phyloP scores from a whole-genome alignment of 352 stramenopile genomes.

The Globisporangium uncinulatum region DNA sequence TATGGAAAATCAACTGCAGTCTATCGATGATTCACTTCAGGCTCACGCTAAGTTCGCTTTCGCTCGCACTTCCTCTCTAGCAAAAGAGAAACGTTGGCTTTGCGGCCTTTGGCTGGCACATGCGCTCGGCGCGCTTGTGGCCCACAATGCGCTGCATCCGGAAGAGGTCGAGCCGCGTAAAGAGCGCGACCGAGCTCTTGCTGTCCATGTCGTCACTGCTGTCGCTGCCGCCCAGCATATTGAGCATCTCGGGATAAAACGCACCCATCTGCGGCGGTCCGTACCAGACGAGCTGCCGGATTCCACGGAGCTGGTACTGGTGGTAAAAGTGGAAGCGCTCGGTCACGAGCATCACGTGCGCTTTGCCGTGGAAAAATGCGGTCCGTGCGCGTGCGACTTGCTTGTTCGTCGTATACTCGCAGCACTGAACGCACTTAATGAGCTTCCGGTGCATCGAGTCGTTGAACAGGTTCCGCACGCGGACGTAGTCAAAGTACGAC shows the following conservation, averaged over 20 bases:
- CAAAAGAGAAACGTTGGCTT: too few relatives aligned
- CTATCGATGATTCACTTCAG: too few relatives aligned
- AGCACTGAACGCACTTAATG: constrained; percentile 61
- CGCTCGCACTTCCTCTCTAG: too few relatives aligned
- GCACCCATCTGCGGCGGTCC: constrained; percentile 50
- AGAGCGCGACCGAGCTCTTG: constrained; percentile 59
- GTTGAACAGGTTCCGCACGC: constrained; percentile 78
- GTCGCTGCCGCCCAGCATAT: constrained; percentile 34
- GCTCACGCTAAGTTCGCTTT: too few relatives aligned
- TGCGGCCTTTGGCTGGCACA: too few relatives aligned
- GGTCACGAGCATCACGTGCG: constrained; percentile 76
- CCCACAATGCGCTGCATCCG: constrained; percentile 71
- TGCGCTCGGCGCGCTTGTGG: constrained; percentile 15
- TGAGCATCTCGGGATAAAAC: constrained; percentile 81
- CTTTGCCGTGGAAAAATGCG: constrained; percentile 69
- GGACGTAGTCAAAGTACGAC: constrained; percentile 86
- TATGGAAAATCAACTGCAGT: too few relatives aligned
- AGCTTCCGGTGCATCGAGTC: constrained; percentile 70
- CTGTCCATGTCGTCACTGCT: constrained; percentile 13
- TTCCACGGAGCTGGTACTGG: constrained; percentile 73
- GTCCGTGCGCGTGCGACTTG: constrained; percentile 68
- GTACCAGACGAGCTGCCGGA: constrained; percentile 80
- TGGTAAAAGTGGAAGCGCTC: constrained; percentile 87
- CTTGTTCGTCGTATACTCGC: constrained; percentile 65
- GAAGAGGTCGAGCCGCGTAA: constrained; percentile 53